These are phyloP conservation scores for Hymenoscyphus fraxineus DNA, from an alignment of 2,329 filamentous ascomycete genomes.

Conservation along the genomic window DNA sequence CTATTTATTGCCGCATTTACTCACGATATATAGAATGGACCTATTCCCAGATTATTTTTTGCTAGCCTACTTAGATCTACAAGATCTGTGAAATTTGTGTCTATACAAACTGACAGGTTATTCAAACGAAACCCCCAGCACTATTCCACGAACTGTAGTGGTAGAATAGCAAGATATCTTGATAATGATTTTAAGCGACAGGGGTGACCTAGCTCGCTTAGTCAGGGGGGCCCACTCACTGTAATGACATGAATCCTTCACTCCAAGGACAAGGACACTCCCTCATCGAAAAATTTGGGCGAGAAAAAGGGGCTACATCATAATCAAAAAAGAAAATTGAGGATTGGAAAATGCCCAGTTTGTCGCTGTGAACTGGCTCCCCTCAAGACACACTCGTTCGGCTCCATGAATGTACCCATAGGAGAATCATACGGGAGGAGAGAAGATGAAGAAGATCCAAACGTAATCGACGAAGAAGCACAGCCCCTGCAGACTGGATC, in stretches of 20 bases:
- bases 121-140: too few relatives aligned
- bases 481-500: not conserved
- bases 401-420: not conserved
- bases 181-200: not conserved
- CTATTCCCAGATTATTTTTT: too few relatives aligned
- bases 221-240: not conserved
- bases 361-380: not conserved
- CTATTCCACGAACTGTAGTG: too few relatives aligned
- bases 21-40: too few relatives aligned
- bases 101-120: too few relatives aligned
- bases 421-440: not conserved
- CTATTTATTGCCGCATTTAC: too few relatives aligned
- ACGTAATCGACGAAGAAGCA: not conserved
- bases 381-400: not conserved
- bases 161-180: not conserved
- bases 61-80: too few relatives aligned
- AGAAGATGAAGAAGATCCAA: not conserved
- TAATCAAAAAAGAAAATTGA: not conserved
- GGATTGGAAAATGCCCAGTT: not conserved
- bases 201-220: not conserved
- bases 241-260: not conserved
- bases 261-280: not conserved
- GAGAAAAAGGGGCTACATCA: not conserved
- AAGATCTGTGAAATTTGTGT: too few relatives aligned
- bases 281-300: not conserved